Percentiles rank a stretch among this genome's conserved stretches.
These are phyloP conservation scores for Coemansia reversa DNA, from an alignment of 192 early-diverging fungal genomes.

Conservation along the genomic window DNA sequence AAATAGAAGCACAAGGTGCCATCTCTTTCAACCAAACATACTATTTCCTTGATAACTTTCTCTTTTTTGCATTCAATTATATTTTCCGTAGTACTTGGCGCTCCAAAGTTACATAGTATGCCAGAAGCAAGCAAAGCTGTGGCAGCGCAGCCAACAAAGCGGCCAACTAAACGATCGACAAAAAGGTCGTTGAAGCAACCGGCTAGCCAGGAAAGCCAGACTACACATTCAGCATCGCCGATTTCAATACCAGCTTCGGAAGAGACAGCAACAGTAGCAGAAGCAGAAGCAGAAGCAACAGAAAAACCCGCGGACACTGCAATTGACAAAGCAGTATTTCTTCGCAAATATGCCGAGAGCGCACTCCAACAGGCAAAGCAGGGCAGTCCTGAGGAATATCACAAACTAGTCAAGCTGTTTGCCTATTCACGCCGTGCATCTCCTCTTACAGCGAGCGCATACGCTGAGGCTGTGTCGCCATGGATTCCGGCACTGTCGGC, in stretches of 20 bases:
- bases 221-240: too few species aligned
- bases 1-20: too few species aligned
- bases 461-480: conserved; percentile 29
- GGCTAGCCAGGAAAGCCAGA: too few species aligned
- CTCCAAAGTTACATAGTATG: not conserved
- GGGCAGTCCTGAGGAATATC: conserved; percentile 34
- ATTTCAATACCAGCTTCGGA: too few species aligned
- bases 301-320: too few species aligned
- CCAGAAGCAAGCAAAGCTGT: not conserved
- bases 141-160: not conserved
- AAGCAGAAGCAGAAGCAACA: conserved; percentile 10
- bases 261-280: too few species aligned
- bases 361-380: conserved; percentile 43
- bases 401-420: conserved; percentile 42
- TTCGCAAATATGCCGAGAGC: conserved; percentile 39
- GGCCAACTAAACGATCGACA: not conserved
- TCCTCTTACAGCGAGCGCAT: conserved; percentile 14
- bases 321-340: conserved; percentile 43
- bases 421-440: conserved; percentile 19
- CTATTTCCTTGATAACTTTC: too few species aligned
- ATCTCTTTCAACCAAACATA: too few species aligned
- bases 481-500: conserved; percentile 38
- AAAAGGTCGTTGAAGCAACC: too few species aligned
- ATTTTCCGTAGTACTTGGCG: not conserved
- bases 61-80: too few species aligned